phyloP scores from a whole-genome alignment of 495 filamentous ascomycete genomes.

The Penicillium argentinense region DNA sequence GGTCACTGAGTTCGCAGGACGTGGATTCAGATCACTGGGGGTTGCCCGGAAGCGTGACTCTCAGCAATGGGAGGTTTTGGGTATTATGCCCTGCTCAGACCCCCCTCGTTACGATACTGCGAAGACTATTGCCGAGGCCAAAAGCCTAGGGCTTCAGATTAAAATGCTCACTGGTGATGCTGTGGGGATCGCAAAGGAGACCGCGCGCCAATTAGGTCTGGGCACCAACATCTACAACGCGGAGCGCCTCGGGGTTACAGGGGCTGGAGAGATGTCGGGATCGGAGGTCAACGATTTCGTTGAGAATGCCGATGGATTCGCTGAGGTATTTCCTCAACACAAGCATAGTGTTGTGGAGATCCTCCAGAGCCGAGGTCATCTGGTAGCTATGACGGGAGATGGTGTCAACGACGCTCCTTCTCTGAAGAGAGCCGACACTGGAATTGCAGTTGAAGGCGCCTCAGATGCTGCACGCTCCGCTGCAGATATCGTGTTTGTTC shows the following conservation, averaged over 20 bases:
- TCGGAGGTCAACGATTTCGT: conserved; percentile 94
- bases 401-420: conserved; percentile 97
- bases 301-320: conserved; percentile 92
- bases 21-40: conserved; percentile 90
- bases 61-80: conserved; percentile 82
- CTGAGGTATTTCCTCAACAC: conserved; percentile 93
- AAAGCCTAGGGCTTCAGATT: conserved; percentile 81
- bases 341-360: conserved; percentile 98
- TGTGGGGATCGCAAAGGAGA: conserved; percentile 89
- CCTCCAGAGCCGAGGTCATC: conserved; percentile 89
- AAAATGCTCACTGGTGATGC: conserved; percentile 98
- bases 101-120: conserved; percentile 90
- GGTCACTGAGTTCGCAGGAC: conserved; percentile 84
- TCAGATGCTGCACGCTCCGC: conserved; percentile 91
- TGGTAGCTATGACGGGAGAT: conserved; percentile 98
- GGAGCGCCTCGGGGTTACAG: conserved; percentile 79
- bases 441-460: conserved; percentile 89
- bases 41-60: conserved; percentile 82
- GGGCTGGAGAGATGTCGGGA: conserved; percentile 86
- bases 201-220: conserved; percentile 83
- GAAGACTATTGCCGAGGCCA: conserved; percentile 86
- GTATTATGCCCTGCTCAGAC: conserved; percentile 91
- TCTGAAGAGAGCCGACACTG: conserved; percentile 87
- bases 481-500: conserved; percentile 91
- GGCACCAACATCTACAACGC: conserved; percentile 95